Evolutionary conservation across 148 eudicot species (phyloP), one percentile per base, ranked within the genome.

Genomic region (Persicaria maculosa): DNA sequence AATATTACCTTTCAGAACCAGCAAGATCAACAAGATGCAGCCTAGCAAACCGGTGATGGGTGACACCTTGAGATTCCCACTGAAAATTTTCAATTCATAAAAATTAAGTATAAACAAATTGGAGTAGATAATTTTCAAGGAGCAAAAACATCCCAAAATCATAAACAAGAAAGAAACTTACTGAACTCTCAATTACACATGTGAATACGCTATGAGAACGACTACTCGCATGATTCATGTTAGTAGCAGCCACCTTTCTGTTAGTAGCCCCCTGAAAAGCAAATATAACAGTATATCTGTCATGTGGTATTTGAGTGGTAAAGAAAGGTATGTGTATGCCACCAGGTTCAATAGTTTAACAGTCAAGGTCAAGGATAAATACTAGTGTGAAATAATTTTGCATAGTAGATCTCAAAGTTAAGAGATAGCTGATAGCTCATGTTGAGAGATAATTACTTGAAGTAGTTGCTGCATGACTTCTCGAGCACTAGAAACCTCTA

Each of bases 121-220:
- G 47, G 44, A 71, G 9, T 36, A 50, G 57, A 36, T 40, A 52
- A 5, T 22, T 36, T 15, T 52, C 61, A 67, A 46, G 67, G 46
- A 64, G 6, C 16, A 4, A 7, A 20, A 45, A 47, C 46, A 19
- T 36, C 31, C 36, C 36, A 31, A 31, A 31, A 14, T 14, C 46
- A 65, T 65, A 65, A 40, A 14, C 7, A 65, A 40, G 44, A 36
- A 55, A 36, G 64, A 17, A 74, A 76, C 88, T 80, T 74, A 95
- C 98, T 76, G 89, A 90, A 76, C 98, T 92, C 85, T 95, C 98
- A 48, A 95, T 86, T 47, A 83, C 85, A 75, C 97, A 95, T 47
- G 98, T 90, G 81, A 95, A 95, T 68, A 95, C 98, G 82, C 98
- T 95, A 74, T 95, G 98, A 57, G 98, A 95, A 81, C 98, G 97